phyloP scores from a whole-genome alignment of 2,329 filamentous ascomycete genomes.

The Pezicula rhizophila region DNA sequence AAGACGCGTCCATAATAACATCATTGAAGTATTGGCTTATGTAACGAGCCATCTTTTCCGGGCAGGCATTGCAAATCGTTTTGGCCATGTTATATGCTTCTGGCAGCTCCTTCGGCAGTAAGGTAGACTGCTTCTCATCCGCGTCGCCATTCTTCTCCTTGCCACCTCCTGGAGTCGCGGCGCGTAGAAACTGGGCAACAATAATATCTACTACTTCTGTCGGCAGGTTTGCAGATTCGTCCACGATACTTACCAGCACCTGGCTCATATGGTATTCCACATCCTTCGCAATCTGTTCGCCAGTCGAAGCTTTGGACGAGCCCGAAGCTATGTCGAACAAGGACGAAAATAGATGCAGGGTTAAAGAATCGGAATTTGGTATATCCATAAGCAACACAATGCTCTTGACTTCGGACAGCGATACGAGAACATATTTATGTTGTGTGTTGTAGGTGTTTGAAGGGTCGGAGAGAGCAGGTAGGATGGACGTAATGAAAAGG shows the following conservation, averaged over 20 bases:
- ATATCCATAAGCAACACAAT: constrained; percentile 88
- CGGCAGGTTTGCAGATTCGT: constrained; percentile 74
- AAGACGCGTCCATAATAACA: constrained; percentile 84
- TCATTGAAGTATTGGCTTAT: constrained; percentile 96
- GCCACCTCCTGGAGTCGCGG: constrained; percentile 61
- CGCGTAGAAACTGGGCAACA: constrained; percentile 89
- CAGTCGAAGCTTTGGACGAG: constrained; percentile 65
- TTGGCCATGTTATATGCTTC: constrained; percentile 96
- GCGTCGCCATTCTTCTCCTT: constrained; percentile 46
- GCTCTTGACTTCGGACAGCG: constrained; percentile 88
- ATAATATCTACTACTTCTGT: constrained; percentile 84
- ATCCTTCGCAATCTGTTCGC: constrained; percentile 84
- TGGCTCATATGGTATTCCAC: constrained; percentile 89
- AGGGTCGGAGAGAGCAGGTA: constrained; percentile 80
- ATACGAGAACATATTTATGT: constrained; percentile 85
- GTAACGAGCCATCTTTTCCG: constrained; percentile 91
- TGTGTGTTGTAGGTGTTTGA: constrained; percentile 87
- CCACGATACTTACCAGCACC: constrained; percentile 77
- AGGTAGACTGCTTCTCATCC: constrained; percentile 74
- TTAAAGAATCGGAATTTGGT: constrained; percentile 71
- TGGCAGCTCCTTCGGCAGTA: constrained; percentile 81
- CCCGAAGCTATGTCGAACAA: constrained; percentile 90
- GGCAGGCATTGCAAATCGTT: constrained; percentile 80
- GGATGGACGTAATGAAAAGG: constrained; percentile 74
- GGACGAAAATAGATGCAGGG: constrained; percentile 74